Evolutionary conservation across 106 monocot species (phyloP).

Genomic region (Platanthera zijinensis): DNA sequence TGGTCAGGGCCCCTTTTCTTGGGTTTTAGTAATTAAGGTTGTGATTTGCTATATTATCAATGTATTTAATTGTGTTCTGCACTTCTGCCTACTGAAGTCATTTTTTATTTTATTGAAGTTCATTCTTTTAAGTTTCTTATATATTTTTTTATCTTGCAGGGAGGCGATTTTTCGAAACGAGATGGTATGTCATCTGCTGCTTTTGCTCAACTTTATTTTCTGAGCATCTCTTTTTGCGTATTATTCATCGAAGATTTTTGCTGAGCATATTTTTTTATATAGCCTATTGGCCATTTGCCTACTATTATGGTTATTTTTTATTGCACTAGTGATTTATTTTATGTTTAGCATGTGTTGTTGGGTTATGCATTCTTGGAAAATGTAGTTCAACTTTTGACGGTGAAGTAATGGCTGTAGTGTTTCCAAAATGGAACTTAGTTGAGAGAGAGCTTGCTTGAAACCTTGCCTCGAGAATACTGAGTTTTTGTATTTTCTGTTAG

Average conservation of each 20-base stretch:
- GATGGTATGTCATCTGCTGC: constrained; percentile 44
- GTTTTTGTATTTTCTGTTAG: not conserved
- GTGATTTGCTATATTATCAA: constrained; percentile 40
- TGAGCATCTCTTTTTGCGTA: not conserved
- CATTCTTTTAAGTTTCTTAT: not conserved
- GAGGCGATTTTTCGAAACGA: constrained; percentile 81
- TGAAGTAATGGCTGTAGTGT: not conserved
- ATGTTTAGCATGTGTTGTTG: not conserved
- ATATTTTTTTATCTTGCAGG: constrained; percentile 50
- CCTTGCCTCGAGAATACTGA: not conserved
- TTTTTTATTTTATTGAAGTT: not conserved
- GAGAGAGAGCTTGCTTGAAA: too few relatives aligned
- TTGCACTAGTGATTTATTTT: not conserved
- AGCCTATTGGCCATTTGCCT: not conserved
- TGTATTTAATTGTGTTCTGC: constrained; percentile 9
- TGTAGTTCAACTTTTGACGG: not conserved
- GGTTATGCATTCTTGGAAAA: not conserved
- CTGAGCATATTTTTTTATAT: not conserved
- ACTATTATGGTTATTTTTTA: not conserved
- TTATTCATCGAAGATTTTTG: not conserved
- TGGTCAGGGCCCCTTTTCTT: constrained; percentile 71
- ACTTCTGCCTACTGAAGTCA: not conserved
- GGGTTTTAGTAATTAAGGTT: constrained; percentile 76
- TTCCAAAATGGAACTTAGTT: not conserved
- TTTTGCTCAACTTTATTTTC: not conserved